Percentiles rank a stretch among this genome's conserved stretches.
Evolutionary conservation across 2,329 filamentous ascomycete genomes (phyloP).

Genomic region (Talaromyces rugulosus): DNA sequence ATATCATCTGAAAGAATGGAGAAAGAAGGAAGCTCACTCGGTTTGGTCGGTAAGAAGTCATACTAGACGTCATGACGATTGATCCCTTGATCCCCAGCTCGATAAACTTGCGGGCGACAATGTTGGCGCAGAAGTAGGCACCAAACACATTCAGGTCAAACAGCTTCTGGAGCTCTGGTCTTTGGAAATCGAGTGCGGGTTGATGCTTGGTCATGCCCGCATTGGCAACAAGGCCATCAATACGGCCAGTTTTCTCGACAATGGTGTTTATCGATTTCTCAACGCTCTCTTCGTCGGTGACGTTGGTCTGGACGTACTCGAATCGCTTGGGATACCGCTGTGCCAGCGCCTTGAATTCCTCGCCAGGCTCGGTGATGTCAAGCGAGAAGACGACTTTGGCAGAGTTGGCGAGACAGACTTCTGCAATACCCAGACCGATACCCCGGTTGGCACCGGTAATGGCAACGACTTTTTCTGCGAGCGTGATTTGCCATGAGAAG

Average conservation of each 20-base stretch:
- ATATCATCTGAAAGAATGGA: not conserved
- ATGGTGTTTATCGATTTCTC: conserved; percentile 40
- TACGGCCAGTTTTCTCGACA: conserved; percentile 33
- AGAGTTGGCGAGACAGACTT: conserved; percentile 44
- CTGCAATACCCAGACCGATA: conserved; percentile 45
- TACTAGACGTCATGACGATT: conserved; percentile 45
- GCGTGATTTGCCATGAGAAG: conserved; percentile 34
- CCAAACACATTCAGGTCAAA: conserved; percentile 43
- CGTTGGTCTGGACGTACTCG: conserved; percentile 45
- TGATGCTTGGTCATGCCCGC: conserved; percentile 46
- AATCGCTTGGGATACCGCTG: conserved; percentile 41
- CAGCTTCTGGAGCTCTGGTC: conserved; percentile 36
- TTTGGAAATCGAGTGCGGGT: conserved; percentile 42
- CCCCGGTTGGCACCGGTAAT: conserved; percentile 21
- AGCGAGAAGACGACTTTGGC: conserved; percentile 40
- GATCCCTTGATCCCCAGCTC: conserved; percentile 35
- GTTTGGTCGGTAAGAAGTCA: conserved; percentile 48
- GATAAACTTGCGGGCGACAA: conserved; percentile 34
- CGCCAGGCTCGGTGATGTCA: conserved; percentile 34
- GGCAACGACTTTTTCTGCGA: conserved; percentile 37
- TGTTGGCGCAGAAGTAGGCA: conserved; percentile 28
- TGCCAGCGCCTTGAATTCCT: conserved; percentile 32
- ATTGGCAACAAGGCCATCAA: conserved; percentile 42
- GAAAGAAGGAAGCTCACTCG: conserved; percentile 20
- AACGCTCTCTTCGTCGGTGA: conserved; percentile 41